Evolutionary conservation across 257 asterid species (phyloP), one percentile per base, ranked within the genome.

Genomic region (Capsicum pubescens): DNA sequence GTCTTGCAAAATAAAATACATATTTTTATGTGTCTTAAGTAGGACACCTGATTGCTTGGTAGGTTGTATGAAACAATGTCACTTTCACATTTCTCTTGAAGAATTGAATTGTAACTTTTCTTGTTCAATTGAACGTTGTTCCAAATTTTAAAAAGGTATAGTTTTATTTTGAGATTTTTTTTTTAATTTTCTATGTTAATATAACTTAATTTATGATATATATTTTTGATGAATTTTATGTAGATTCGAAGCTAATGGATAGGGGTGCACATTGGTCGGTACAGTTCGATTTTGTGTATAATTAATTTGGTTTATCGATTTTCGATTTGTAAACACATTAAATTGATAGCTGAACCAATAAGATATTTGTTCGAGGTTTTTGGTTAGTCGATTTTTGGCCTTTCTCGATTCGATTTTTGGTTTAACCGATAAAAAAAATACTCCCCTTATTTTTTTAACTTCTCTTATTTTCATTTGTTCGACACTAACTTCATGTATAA

Each of bases 1-100:
- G 2, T 12, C 71, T 26, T 64, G 71, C 44, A 26, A 11, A 21
- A 17, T 1, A 64, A 64, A 32, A 64, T 64, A 44, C 7, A 12
- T 32, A 64, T 8, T 64, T 11, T 7, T 9, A 26, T 66, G 72
- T 66, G 8, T 3, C 9, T 9, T 21, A 9, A 32, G 72, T 66
- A 12, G 4, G 2, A 6, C 17, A 9, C 46, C 46, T 0, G 17
- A 1, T 32, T 26, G 44, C 36, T 0, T 32, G 0, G 9, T 3
- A 9, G 9, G 6, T 12, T 66, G 46, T 16, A 35, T 32, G 10
- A 32, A 66, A 32, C 46, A 66, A 5, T 66, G 72, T 3, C 46
- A 5, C 1, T 3, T 12, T 66, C 5, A 0, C 15, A 6, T 21
- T 66, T 32, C n/a, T 32, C 9, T 0, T 6, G 9, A 66, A 66